Base-by-base conservation (phyloP, 192 early-diverging fungal species). In the Backusella tuberculispora region DNA sequence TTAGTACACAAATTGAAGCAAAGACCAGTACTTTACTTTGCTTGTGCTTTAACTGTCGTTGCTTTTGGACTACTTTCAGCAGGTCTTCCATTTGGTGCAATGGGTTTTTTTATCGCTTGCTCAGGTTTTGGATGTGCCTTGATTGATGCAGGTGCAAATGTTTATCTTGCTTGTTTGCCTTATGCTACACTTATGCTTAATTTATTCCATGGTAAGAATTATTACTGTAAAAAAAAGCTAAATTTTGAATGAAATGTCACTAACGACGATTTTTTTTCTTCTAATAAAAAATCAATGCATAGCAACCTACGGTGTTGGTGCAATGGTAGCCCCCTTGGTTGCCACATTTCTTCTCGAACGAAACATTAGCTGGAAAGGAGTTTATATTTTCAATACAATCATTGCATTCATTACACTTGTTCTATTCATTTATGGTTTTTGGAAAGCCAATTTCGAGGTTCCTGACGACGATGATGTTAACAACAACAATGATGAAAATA, bases 231-330 rank as follows among this genome's bases (percentile, higher is more conserved):
- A 34, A 2, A 34, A 34, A n/a, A n/a, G n/a, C n/a, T n/a, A n/a
- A n/a, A n/a, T n/a, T n/a, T n/a, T n/a, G n/a, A n/a, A n/a, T n/a
- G n/a, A n/a, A n/a, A n/a, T n/a, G n/a, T n/a, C n/a, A 3, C 29
- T 71, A 17, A 74, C 24, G 1, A 14, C 45, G 21, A 4, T 24
- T 0, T 13, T 66, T 24, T 43, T 17, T 41, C 13, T 47, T 56
- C n/a, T n/a, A n/a, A n/a, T n/a, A n/a, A n/a, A n/a, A n/a, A n/a
- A 21, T 43, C 34, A 34, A 5, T 70, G 34, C 15, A 37, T 53
- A 79, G 78, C 78, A 38, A 42, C 45, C 17, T 79, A 79, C 46
- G 78, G 78, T 53, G 40, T 79, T 19, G 80, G 80, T 66, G 72
- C 80, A 7, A 53, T 81, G 76, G 44, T 75, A 1, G 67, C 69